Evolutionary conservation across 768 basidiomycete species (phyloP), one percentile per base, ranked within the genome.

Genomic region (Artomyces pyxidatus): DNA sequence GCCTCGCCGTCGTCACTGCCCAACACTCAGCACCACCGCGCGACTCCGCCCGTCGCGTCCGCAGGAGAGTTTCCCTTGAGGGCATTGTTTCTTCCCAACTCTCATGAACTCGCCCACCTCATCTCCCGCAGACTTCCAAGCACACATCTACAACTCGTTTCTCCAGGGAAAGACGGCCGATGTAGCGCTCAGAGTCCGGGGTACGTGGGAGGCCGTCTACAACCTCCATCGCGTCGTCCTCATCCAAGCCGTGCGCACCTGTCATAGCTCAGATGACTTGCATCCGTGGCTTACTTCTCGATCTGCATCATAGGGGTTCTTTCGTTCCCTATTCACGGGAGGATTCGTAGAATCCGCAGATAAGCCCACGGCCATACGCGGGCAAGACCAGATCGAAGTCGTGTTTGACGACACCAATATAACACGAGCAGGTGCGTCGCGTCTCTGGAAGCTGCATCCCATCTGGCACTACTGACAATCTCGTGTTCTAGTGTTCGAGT

Each of bases 391-490:
- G 51, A 76, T 94, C 43, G 72, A 81, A 54, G 70, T 94, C 38
- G 71, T 73, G 39, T 85, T 93, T 54, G 83, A 91, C 60, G 92
- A 94, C 61, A 76, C 71, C 14, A 95, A 94, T 60, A 94, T 95
- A 61, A 90, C 90, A 7, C 75, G 91, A 56, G 78, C 88, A 63
- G 88, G 88, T 88, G 37, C 58, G 81, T 70, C 37, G 17, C 51
- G n/a, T 26, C 42, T 7, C 29, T 14, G 41, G n/a, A 30, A 27
- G 32, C 19, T 42, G 21, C 25, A 26, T n/a, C n/a, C n/a, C n/a
- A n/a, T n/a, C n/a, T n/a, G n/a, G n/a, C n/a, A n/a, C n/a, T 11
- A 54, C 44, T 41, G 43, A 42, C 43, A 16, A 50, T 42, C 59
- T 41, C 48, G 50, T 39, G 52, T 43, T 50, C 51, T 59, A 87